A percentile compares a stretch with the other conserved stretches of the same genome.
Conservation (phyloP, 306 rosid genomes). For the Clitoria ternatea region DNA sequence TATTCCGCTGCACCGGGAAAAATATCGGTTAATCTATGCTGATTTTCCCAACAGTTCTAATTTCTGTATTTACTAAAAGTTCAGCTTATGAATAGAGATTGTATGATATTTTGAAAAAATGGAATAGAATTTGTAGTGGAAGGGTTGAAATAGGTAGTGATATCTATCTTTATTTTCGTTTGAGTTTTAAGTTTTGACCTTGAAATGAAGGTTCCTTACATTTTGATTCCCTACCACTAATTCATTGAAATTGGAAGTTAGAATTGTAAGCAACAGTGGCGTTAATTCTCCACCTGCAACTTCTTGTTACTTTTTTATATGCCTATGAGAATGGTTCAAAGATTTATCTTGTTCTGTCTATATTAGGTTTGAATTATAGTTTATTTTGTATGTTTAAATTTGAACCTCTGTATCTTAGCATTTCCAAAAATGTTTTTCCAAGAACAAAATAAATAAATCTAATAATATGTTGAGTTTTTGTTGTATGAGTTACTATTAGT, state of each 20-base stretch:
- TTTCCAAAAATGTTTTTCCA: background rate
- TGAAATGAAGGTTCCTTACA: background rate
- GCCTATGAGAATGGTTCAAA: background rate
- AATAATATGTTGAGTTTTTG: background rate
- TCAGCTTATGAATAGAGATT: background rate
- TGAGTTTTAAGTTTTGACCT: background rate
- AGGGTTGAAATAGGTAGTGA: background rate
- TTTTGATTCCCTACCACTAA: background rate
- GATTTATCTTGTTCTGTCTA: background rate
- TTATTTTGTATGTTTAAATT: background rate
- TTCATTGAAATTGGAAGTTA: too few relatives aligned
- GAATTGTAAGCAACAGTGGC: background rate
- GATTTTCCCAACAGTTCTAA: too few relatives aligned
- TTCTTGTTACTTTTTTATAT: background rate
- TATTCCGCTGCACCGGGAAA: too few relatives aligned
- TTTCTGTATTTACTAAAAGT: background rate
- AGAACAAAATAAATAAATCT: background rate
- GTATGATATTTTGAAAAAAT: too few relatives aligned
- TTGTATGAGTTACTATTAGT: background rate
- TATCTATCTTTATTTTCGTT: constrained; percentile 3
- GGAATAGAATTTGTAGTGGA: background rate
- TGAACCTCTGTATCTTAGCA: background rate
- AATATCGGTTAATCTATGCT: too few relatives aligned
- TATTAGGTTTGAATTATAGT: background rate
- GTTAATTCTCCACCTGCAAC: background rate